Evolutionary conservation across 2,329 filamentous ascomycete species (phyloP).

Genomic region (Thelonectria rubi): DNA sequence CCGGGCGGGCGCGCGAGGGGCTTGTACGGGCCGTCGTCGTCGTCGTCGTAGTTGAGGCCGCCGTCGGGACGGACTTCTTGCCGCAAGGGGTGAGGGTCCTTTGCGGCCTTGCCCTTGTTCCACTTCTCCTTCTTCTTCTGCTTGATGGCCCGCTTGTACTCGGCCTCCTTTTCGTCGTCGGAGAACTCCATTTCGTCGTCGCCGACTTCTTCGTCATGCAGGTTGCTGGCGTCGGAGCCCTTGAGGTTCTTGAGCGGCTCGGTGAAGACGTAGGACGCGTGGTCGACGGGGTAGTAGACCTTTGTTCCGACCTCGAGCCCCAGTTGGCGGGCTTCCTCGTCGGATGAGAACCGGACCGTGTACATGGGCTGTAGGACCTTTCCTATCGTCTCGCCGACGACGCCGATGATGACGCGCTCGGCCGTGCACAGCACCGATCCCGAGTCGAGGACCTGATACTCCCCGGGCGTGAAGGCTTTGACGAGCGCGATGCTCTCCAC

Average conservation of each 20-base stretch:
- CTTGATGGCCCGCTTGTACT: constrained; percentile 76
- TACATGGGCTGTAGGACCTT: constrained; percentile 88
- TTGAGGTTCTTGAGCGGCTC: constrained; percentile 81
- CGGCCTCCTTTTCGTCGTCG: constrained; percentile 92
- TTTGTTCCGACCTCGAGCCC: constrained; percentile 74
- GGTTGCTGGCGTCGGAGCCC: constrained; percentile 92
- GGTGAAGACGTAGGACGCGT: constrained; percentile 88
- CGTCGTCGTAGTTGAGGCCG: constrained; percentile 75
- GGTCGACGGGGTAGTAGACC: constrained; percentile 81
- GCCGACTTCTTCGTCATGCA: constrained; percentile 89
- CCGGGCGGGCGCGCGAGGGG: constrained; percentile 74
- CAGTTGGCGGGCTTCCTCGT: constrained; percentile 72
- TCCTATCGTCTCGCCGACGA: constrained; percentile 85
- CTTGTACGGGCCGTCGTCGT: constrained; percentile 75
- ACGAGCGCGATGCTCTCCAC: constrained; percentile 84
- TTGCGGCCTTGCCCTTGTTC: constrained; percentile 52
- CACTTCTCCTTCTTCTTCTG: constrained; percentile 66
- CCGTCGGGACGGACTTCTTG: constrained; percentile 51
- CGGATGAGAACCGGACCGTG: constrained; percentile 77
- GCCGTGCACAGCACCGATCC: constrained; percentile 84
- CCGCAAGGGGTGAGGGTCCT: constrained; percentile 52
- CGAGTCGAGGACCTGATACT: constrained; percentile 84
- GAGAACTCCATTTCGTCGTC: constrained; percentile 94
- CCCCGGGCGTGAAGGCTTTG: constrained; percentile 79
- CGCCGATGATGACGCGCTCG: constrained; percentile 80